phyloP scores from a whole-genome alignment of 2,329 filamentous ascomycete species.

The Shiraia bambusicola region DNA sequence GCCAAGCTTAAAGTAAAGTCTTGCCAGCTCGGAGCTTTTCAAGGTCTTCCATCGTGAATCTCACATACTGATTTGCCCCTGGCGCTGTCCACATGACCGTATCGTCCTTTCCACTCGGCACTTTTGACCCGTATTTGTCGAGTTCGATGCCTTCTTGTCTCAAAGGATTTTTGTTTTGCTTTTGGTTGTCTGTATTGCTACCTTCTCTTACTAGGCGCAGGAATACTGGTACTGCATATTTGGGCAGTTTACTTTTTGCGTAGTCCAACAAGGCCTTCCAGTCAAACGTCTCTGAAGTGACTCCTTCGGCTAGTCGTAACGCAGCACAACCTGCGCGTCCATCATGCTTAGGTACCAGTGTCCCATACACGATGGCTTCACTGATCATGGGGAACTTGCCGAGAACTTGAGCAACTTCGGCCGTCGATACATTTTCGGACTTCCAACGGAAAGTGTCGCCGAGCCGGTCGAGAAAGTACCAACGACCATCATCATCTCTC shows the following conservation, averaged over 20 bases:
- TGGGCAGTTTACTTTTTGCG: conserved; percentile 53
- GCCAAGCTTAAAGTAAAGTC: conserved; percentile 10
- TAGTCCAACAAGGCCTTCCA: conserved; percentile 28
- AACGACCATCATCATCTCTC: conserved; percentile 46
- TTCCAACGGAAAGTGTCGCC: conserved; percentile 54
- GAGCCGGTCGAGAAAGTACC: conserved; percentile 51
- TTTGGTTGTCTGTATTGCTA: conserved; percentile 70
- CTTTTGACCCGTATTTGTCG: conserved; percentile 33
- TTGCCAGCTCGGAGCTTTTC: conserved; percentile 22
- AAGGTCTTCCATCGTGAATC: conserved; percentile 22
- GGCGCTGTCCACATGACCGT: conserved; percentile 32
- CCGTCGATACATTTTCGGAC: conserved; percentile 50
- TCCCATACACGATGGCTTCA: conserved; percentile 52
- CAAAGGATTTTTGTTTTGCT: conserved; percentile 73
- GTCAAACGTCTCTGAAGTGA: conserved; percentile 27
- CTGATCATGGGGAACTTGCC: conserved; percentile 45
- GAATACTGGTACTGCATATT: conserved; percentile 74
- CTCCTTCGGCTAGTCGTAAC: conserved; percentile 54
- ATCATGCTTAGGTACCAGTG: conserved; percentile 48
- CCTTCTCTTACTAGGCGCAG: conserved; percentile 60
- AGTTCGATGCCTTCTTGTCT: conserved; percentile 67
- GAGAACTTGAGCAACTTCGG: conserved; percentile 49
- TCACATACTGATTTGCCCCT: conserved; percentile 25
- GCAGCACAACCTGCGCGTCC: conserved; percentile 58
- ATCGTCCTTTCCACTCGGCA: conserved; percentile 24